Percentiles rank a stretch among this genome's conserved stretches.
Conservation (phyloP, 768 basidiomycete species). For the Tylopilus sp. region DNA sequence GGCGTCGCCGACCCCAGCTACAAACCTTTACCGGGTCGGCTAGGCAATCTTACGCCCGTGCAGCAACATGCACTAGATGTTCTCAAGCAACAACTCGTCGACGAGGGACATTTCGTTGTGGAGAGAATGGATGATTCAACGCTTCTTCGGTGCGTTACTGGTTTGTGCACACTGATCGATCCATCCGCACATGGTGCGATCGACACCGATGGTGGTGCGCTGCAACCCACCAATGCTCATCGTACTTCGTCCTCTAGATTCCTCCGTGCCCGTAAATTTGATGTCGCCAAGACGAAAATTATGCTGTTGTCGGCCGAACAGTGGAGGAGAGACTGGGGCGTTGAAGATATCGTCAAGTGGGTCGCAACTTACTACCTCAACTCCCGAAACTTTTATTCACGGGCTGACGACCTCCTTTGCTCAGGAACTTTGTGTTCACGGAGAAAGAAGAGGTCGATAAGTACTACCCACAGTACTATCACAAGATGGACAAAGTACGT, state of each 20-base stretch:
- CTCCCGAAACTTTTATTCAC: background rate
- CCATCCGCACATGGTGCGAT: constrained; percentile 5
- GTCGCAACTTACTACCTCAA: constrained; percentile 21
- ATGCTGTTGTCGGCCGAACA: constrained; percentile 83
- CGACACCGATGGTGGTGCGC: constrained; percentile 13
- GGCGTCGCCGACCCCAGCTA: constrained; percentile 64
- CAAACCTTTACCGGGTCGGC: constrained; percentile 64
- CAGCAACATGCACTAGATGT: constrained; percentile 68
- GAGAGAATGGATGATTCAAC: constrained; percentile 69
- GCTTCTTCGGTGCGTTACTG: constrained; percentile 53
- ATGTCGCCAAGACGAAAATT: constrained; percentile 71
- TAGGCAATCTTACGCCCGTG: constrained; percentile 69
- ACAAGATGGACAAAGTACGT: constrained; percentile 87
- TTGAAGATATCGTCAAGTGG: constrained; percentile 69
- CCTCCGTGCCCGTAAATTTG: constrained; percentile 90
- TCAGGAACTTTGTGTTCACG: constrained; percentile 80
- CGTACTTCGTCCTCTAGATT: constrained; percentile 48
- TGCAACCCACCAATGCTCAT: background rate
- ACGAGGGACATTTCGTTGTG: constrained; percentile 55
- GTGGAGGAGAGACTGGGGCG: constrained; percentile 86
- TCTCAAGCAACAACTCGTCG: constrained; percentile 61
- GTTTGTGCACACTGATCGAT: background rate
- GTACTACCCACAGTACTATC: constrained; percentile 95
- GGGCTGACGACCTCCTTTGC: background rate
- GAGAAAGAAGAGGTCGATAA: constrained; percentile 83